These are phyloP conservation scores for Penicillium sp. DNA, from an alignment of 2,329 filamentous ascomycete genomes.

Conservation along the genomic window DNA sequence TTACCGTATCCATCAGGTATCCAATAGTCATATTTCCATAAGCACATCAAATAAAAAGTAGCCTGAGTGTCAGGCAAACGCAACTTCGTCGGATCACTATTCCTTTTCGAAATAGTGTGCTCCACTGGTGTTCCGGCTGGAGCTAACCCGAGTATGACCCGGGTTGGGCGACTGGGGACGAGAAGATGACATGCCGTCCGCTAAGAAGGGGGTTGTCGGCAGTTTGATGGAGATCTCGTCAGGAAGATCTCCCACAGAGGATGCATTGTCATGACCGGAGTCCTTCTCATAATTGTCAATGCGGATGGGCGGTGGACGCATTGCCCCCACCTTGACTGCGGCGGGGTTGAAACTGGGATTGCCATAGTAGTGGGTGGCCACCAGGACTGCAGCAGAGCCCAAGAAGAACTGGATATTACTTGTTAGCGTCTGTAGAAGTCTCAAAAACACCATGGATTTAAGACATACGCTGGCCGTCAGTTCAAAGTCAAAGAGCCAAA, in stretches of 20 bases:
- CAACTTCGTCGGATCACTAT: slow-evolving; percentile 24
- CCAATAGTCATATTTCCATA: slow-evolving; percentile 22
- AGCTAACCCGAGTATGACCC: slow-evolving; percentile 49
- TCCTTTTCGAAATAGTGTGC: slow-evolving; percentile 45
- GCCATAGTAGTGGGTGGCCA: slow-evolving; percentile 84
- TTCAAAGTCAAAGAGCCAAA: slow-evolving; percentile 81
- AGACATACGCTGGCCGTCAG: slow-evolving; percentile 71
- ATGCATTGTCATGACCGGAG: slow-evolving; percentile 54
- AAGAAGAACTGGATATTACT: slow-evolving; percentile 68
- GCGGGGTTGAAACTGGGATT: slow-evolving; percentile 48
- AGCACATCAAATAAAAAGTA: slow-evolving; percentile 5
- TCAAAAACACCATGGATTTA: not conserved
- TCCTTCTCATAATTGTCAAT: slow-evolving; percentile 79
- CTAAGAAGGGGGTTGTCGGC: slow-evolving; percentile 52
- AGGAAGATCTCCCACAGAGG: slow-evolving; percentile 33
- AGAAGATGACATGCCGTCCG: slow-evolving; percentile 57
- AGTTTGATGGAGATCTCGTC: slow-evolving; percentile 54
- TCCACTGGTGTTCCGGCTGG: slow-evolving; percentile 41
- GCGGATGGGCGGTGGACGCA: slow-evolving; percentile 55
- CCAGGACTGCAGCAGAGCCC: slow-evolving; percentile 77
- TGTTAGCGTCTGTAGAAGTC: slow-evolving; percentile 8
- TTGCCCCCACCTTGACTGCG: slow-evolving; percentile 52
- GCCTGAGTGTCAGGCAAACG: not conserved
- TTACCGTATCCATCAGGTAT: slow-evolving; percentile 24
- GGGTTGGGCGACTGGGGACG: slow-evolving; percentile 56